Percentiles rank a stretch among this genome's conserved stretches.
phyloP scores from a whole-genome alignment of 177 flowering plant species.

The Vitis hybrid region DNA sequence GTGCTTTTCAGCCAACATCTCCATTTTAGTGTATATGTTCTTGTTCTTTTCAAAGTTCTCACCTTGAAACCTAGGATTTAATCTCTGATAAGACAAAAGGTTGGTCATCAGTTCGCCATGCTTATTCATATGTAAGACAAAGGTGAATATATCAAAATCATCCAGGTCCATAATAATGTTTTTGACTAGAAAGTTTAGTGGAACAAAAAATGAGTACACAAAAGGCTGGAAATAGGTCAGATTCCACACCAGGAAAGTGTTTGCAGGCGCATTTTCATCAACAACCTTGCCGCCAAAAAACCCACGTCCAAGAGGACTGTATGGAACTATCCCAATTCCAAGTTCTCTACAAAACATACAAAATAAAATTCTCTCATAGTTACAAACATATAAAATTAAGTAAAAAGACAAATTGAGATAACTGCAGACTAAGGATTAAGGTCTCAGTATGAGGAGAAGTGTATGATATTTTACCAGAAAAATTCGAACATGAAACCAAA shows the following conservation, averaged over 20 bases:
- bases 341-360: constrained; percentile 37
- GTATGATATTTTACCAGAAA: too few species aligned
- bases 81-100: not conserved
- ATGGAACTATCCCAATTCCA: constrained; percentile 69
- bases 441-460: too few species aligned
- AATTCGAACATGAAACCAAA: too few species aligned
- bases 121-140: not conserved
- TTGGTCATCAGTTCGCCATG: not conserved
- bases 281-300: constrained; percentile 39
- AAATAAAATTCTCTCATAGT: too few species aligned
- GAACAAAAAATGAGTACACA: not conserved
- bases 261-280: constrained; percentile 21
- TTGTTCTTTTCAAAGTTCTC: constrained; percentile 23
- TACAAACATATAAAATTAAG: too few species aligned
- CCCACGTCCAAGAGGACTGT: constrained; percentile 58
- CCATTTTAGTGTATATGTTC: constrained; percentile 7
- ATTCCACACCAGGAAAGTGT: constrained; percentile 22
- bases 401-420: too few species aligned
- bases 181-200: too few species aligned
- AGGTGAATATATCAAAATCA: not conserved
- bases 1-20: constrained; percentile 11
- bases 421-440: too few species aligned
- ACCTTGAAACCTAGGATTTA: constrained; percentile 17
- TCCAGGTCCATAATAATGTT: too few species aligned
- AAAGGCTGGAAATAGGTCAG: not conserved